Conservation (phyloP, 1,284 basidiomycete genomes). For the Trichosporon inkin region DNA sequence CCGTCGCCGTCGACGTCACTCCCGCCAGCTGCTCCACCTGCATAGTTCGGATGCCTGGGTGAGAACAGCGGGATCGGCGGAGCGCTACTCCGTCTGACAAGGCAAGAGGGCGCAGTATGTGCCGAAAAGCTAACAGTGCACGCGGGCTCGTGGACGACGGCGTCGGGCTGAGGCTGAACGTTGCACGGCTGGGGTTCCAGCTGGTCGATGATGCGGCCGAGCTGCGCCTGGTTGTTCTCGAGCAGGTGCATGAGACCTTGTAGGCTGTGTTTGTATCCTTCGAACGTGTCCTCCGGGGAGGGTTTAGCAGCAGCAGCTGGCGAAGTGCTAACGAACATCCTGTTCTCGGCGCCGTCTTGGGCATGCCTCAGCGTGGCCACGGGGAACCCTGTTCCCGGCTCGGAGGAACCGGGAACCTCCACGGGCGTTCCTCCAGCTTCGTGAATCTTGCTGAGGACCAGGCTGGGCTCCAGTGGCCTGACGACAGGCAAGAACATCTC, state of each 20-base stretch:
- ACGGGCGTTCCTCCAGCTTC: neutral
- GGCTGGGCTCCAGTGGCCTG: neutral
- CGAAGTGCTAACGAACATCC: neutral
- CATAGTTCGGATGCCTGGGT: neutral
- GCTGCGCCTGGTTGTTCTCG: conserved; percentile 31
- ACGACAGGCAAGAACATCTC: conserved; percentile 21
- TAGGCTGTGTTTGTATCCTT: conserved; percentile 30
- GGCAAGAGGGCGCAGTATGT: neutral
- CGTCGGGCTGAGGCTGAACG: neutral
- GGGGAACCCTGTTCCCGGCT: no score
- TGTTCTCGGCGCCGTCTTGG: neutral
- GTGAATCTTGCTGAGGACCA: neutral
- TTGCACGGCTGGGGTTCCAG: conserved; percentile 15
- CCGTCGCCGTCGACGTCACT: no score
- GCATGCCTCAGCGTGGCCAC: neutral
- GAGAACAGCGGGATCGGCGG: neutral
- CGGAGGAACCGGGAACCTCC: neutral
- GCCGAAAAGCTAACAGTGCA: neutral
- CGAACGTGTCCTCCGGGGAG: conserved; percentile 13
- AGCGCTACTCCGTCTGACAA: neutral
- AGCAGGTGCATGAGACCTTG: conserved; percentile 32
- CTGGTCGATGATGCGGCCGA: conserved; percentile 33
- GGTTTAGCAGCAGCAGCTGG: neutral
- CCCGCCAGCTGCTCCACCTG: no score
- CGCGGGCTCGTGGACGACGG: neutral